These are phyloP conservation scores for Posidonia australis DNA, from an alignment of 106 monocot genomes.

Conservation along the genomic window DNA sequence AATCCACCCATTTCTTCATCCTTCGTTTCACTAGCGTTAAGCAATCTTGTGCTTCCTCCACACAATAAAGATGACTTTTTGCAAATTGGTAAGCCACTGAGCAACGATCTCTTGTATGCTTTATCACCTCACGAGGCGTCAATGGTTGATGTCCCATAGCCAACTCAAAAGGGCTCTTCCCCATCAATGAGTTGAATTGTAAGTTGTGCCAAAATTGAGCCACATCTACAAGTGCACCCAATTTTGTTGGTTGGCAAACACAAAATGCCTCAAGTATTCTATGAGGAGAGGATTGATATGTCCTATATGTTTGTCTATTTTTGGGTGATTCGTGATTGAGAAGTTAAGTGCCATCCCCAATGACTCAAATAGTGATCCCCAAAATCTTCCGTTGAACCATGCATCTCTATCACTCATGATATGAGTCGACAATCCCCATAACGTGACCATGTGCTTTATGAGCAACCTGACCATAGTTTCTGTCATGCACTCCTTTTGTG, in stretches of 20 bases:
- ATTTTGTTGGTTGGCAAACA: background rate
- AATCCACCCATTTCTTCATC: background rate
- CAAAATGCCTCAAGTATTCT: background rate
- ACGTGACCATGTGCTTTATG: background rate
- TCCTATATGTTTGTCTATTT: background rate
- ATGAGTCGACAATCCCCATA: background rate
- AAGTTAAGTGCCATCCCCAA: background rate
- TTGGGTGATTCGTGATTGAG: background rate
- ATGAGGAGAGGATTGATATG: background rate
- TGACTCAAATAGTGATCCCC: background rate
- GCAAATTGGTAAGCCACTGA: background rate
- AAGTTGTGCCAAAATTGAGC: too few species aligned
- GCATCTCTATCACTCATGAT: conserved; percentile 9
- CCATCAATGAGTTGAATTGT: too few species aligned
- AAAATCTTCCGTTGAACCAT: background rate
- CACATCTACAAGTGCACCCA: too few species aligned
- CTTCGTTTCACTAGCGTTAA: background rate
- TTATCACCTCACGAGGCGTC: background rate
- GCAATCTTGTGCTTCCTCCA: background rate
- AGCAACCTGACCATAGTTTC: background rate
- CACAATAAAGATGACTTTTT: background rate
- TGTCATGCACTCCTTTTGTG: too few species aligned
- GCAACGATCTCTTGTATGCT: background rate
- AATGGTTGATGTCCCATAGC: background rate
- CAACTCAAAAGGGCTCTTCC: background rate